Conservation (phyloP, 805 yeast genomes). For the Metschnikowia henanensis region DNA sequence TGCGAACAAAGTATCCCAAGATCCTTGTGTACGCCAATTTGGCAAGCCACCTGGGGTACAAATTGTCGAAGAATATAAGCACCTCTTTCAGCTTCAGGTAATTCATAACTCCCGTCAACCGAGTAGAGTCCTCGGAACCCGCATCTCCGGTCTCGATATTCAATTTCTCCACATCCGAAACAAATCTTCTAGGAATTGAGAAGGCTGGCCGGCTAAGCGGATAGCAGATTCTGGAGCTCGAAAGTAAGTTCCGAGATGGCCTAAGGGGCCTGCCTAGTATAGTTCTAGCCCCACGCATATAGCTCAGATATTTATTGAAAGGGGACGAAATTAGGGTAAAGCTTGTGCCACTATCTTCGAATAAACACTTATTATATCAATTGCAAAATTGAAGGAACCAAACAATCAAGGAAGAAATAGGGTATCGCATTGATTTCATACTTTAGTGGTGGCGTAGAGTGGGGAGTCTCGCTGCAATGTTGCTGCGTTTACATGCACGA, state of each 20-base stretch:
- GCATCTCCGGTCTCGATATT: slow-evolving; percentile 37
- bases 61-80: slow-evolving; percentile 37
- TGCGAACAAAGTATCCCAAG: slow-evolving; percentile 20
- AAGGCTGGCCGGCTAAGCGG: too few species aligned
- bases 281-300: not conserved
- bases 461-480: not conserved
- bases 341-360: not conserved
- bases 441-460: not conserved
- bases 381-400: not conserved
- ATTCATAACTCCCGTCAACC: slow-evolving; percentile 43
- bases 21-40: slow-evolving; percentile 23
- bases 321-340: not conserved
- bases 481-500: slow-evolving; percentile 1
- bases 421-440: too few species aligned
- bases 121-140: slow-evolving; percentile 32
- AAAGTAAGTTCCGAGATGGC: not conserved
- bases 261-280: not conserved
- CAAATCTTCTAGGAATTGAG: not conserved
- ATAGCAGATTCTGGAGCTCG: too few species aligned
- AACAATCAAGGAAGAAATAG: not conserved
- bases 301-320: not conserved
- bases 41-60: slow-evolving; percentile 33
- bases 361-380: not conserved
- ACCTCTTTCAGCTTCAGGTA: slow-evolving; percentile 29
- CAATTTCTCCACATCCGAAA: slow-evolving; percentile 30